Evolutionary conservation across 2,329 filamentous ascomycete species (phyloP), one percentile per base, ranked within the genome.

Genomic region (Aspergillus sojae): DNA sequence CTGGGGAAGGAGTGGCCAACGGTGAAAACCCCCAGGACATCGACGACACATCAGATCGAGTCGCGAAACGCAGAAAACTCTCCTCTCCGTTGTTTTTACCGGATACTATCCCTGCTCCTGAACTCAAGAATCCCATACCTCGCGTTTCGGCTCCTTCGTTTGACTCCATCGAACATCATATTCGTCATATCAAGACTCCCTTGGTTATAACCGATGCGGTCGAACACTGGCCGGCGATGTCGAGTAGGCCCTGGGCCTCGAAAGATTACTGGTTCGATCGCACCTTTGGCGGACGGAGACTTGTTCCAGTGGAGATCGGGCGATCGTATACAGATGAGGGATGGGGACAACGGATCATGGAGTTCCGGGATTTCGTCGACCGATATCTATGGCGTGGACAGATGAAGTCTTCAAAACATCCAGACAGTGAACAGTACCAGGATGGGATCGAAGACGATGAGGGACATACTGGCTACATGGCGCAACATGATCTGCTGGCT

Each of bases 241-340:
- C 81, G 2, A 80, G 83, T 0, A 82, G 83, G 1, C 86, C 88
- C 0, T 99, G 95, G 95, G 83, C 80, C 10, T 86, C 84, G n/a
- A 88, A 89, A 0, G 80, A 81, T 0, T 97, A 97, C 75, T 87
- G 97, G 62, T 82, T 93, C 12, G 83, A 86, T 12, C 85, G 83
- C 61, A 97, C 94, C 0, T 87, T 97, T 41, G 85, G 83, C 3
- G 95, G 95, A 0, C 83, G 89, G 36, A 85, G 95, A 12, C 84
- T 97, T 0, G 91, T 98, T 0, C 94, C 94, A 0, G 86, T 97
- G 3, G 94, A 98, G 75, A 78, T 95, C 2, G 94, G 95, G 0
- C 83, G 91, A 54, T 95, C 91, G 72, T 99, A 98, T 73, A 94
- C 93, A 1, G 93, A 97, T 67, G 85, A 87, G 23, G 89, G 84